Evolutionary conservation across 345 rosid genomes (phyloP), one percentile per base, ranked within the genome.

Genomic region (Populus alba): DNA sequence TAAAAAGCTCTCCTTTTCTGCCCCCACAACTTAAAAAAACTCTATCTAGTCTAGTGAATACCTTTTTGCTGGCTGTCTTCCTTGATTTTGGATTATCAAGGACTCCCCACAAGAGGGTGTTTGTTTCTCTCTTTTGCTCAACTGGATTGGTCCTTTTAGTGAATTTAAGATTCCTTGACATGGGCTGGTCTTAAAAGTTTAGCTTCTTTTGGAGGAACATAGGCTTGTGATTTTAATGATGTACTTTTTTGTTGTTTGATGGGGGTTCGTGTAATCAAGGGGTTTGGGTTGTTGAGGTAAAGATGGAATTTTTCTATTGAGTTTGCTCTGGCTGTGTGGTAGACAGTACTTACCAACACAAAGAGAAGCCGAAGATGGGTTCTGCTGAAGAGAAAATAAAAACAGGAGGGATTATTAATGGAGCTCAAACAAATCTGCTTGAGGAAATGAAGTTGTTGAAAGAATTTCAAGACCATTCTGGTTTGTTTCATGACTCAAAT

Each of bases 371-470:
- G 51, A 78, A 41, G 71, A 88, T 88, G 91, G 86, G 86, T 75
- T 84, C 87, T 83, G 87, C 87, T 80, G 97, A 91, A 78, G 98
- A 89, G 81, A 91, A 89, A 84, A 77, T 87, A 70, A 95, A 87
- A 81, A 38, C 87, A 38, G 92, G 70, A 74, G 86, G 82, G 37
- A 71, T 87, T 71, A 83, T 70, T 68, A 78, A 53, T 69, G 87
- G 89, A 18, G 73, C 83, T 45, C 87, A 87, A 22, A 80, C 90
- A 68, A 74, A 88, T 81, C 82, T 94, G 77, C 89, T 92, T 12
- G 97, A 97, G 80, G 97, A 97, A 75, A 91, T 94, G 97, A 97
- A 92, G 91, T 76, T 97, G 73, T 80, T 97, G 79, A 97, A 91
- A 71, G 99, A 89, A 84, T 89, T 90, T 85, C 94, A 92, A 74